A percentile compares a stretch with the other conserved stretches of the same genome.
phyloP scores from a whole-genome alignment of 768 basidiomycete genomes.

The Kondoa subrosea region DNA sequence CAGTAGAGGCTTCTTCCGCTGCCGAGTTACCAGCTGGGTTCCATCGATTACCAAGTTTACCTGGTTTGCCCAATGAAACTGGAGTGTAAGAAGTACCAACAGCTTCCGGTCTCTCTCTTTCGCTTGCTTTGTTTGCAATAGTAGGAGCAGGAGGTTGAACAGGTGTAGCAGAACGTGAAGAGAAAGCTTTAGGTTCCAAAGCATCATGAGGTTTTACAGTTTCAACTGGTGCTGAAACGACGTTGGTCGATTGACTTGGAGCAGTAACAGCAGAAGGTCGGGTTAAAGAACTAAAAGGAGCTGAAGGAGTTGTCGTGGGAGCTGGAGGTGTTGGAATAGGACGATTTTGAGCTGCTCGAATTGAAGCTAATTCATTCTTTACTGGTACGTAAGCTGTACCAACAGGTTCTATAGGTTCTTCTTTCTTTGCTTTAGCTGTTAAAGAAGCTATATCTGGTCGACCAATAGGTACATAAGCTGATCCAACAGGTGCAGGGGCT shows the following conservation, averaged over 20 bases:
- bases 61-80: slow-evolving; percentile 64
- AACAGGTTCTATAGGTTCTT: slow-evolving; percentile 23
- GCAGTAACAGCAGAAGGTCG: slow-evolving; percentile 38
- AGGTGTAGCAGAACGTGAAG: slow-evolving; percentile 12
- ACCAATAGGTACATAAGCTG: slow-evolving; percentile 29
- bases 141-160: slow-evolving; percentile 7
- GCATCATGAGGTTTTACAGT: background rate
- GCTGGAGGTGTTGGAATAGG: slow-evolving; percentile 21
- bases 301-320: slow-evolving; percentile 37
- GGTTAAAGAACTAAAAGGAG: slow-evolving; percentile 38
- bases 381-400: slow-evolving; percentile 9
- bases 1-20: slow-evolving; percentile 24
- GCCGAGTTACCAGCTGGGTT: slow-evolving; percentile 37
- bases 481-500: slow-evolving; percentile 47
- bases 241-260: slow-evolving; percentile 37
- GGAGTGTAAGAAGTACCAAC: slow-evolving; percentile 65
- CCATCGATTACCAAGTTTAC: slow-evolving; percentile 61
- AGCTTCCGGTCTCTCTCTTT: slow-evolving; percentile 16
- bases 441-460: slow-evolving; percentile 26
- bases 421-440: slow-evolving; percentile 12
- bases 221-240: slow-evolving; percentile 31
- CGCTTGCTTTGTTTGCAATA: slow-evolving; percentile 12
- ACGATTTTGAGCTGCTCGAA: slow-evolving; percentile 7
- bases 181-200: background rate
- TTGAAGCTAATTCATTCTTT: slow-evolving; percentile 16